Percentiles rank a stretch among this genome's conserved stretches.
Evolutionary conservation across 2,329 filamentous ascomycete species (phyloP).

Genomic region (Erysiphe pulchra): DNA sequence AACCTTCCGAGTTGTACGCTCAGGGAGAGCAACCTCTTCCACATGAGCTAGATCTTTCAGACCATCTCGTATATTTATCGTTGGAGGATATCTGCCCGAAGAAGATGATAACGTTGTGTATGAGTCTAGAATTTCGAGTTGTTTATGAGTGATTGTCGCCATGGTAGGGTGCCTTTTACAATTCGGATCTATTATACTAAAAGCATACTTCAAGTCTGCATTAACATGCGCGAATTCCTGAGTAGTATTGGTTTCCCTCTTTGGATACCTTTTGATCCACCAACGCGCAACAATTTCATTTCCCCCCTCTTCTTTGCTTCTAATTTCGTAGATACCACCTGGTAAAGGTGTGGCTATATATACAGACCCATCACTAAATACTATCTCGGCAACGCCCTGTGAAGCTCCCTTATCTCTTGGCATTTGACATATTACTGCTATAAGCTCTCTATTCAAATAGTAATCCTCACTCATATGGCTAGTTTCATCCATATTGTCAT

Average conservation of each 20-base stretch:
- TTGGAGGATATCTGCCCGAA: constrained; percentile 19
- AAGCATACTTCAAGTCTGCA: constrained; percentile 36
- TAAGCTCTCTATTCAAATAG: constrained; percentile 25
- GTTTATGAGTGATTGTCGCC: constrained; percentile 35
- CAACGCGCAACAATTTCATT: constrained; percentile 37
- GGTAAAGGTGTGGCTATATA: constrained; percentile 28
- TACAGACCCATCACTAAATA: constrained; percentile 33
- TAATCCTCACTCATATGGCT: constrained; percentile 25
- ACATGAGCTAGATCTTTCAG: not conserved
- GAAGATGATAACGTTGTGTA: constrained; percentile 32
- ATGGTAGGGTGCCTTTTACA: constrained; percentile 49
- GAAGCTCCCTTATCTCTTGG: constrained; percentile 23
- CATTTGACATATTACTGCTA: constrained; percentile 43
- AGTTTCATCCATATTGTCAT: constrained; percentile 22
- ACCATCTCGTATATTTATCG: constrained; percentile 3
- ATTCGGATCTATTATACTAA: constrained; percentile 48
- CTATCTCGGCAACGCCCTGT: constrained; percentile 26
- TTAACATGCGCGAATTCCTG: constrained; percentile 9
- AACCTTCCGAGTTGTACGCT: constrained; percentile 16
- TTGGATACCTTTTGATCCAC: constrained; percentile 36
- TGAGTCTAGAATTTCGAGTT: constrained; percentile 41
- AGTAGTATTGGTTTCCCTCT: constrained; percentile 13
- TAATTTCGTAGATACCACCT: constrained; percentile 40
- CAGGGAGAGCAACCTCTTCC: constrained; percentile 5
- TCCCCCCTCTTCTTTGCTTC: constrained; percentile 25